Conservation (phyloP, 2,329 filamentous ascomycete species). For the Fragosphaeria purpurea region DNA sequence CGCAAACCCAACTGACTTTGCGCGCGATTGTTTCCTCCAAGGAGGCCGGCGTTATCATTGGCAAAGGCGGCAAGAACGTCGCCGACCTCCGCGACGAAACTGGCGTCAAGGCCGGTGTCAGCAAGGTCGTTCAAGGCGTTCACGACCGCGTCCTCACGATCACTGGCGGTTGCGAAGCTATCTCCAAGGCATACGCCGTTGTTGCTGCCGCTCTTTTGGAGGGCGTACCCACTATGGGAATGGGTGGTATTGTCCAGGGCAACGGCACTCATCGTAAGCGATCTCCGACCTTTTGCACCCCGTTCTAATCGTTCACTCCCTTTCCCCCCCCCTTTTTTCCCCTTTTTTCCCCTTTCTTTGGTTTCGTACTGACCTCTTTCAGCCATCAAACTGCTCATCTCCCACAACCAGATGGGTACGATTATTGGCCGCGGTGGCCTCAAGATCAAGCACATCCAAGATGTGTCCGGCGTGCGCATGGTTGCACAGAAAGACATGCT, state of each 20-base stretch:
- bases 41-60: conserved; percentile 97
- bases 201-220: conserved; percentile 87
- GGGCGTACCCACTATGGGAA: conserved; percentile 87
- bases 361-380: conserved; percentile 1
- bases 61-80: conserved; percentile 97
- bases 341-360: background rate
- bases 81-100: conserved; percentile 95
- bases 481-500: conserved; percentile 99
- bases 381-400: conserved; percentile 98
- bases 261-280: conserved; percentile 88
- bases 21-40: conserved; percentile 98
- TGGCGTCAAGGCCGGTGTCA: conserved; percentile 93
- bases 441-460: conserved; percentile 99
- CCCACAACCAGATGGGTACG: conserved; percentile 99
- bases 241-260: conserved; percentile 80
- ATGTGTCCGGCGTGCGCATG: conserved; percentile 94
- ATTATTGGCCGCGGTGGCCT: conserved; percentile 94
- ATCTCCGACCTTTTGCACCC: too few species aligned
- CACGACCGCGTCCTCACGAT: conserved; percentile 96
- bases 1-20: conserved; percentile 81
- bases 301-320: conserved; percentile 17
- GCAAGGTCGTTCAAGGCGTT: conserved; percentile 96
- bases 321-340: background rate
- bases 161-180: conserved; percentile 77
- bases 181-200: conserved; percentile 85